Conservation (phyloP, 208 protist genomes). For the Phytomonas francai region DNA sequence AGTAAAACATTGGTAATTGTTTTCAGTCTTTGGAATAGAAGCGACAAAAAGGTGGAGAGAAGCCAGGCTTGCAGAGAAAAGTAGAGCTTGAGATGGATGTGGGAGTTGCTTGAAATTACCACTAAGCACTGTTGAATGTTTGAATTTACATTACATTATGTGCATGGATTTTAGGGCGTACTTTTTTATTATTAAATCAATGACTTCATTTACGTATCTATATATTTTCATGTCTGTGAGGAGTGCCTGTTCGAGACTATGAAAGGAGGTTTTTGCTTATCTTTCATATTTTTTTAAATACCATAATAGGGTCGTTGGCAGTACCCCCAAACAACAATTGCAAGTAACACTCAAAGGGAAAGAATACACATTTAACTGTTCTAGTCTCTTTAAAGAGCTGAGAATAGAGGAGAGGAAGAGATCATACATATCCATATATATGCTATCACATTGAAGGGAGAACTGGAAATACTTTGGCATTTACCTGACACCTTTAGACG, state of each 20-base stretch:
- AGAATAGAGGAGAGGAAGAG: background rate
- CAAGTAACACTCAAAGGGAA: background rate
- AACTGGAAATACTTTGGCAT: background rate
- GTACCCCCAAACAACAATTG: background rate
- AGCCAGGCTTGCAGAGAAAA: background rate
- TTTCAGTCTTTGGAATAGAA: background rate
- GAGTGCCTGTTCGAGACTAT: background rate
- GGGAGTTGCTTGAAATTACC: background rate
- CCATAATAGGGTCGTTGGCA: background rate
- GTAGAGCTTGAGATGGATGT: background rate
- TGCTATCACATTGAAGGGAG: background rate
- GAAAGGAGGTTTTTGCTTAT: background rate
- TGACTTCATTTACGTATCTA: background rate
- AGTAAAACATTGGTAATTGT: background rate
- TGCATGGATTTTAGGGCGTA: background rate
- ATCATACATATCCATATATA: background rate
- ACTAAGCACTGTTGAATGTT: background rate
- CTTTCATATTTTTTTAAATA: background rate
- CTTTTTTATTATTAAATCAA: background rate
- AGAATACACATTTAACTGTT: background rate
- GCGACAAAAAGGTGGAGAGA: background rate
- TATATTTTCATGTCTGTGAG: background rate
- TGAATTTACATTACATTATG: background rate
- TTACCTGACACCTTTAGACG: background rate
- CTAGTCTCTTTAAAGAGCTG: background rate